Conservation (phyloP, 495 filamentous ascomycete species). For the Copromyces sp. region DNA sequence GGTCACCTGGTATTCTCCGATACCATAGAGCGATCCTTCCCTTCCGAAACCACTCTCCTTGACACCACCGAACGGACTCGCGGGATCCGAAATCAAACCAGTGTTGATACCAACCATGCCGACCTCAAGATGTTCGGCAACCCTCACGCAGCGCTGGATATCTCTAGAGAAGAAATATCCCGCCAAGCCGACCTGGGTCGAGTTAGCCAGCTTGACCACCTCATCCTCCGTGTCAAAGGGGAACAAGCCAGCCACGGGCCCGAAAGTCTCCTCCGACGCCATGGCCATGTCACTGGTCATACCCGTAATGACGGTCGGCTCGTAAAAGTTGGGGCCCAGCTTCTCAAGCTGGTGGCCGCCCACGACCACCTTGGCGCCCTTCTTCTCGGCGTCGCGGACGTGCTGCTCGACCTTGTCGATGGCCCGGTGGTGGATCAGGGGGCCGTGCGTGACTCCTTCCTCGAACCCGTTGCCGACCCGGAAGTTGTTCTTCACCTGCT, state of each 20-base stretch:
- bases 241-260: constrained; percentile 77
- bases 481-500: constrained; percentile 60
- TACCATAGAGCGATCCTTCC: constrained; percentile 85
- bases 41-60: constrained; percentile 89
- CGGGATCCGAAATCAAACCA: constrained; percentile 71
- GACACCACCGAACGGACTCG: constrained; percentile 82
- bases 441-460: constrained; percentile 64
- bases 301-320: constrained; percentile 70
- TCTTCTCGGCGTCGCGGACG: constrained; percentile 62
- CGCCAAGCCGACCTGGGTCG: constrained; percentile 67
- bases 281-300: constrained; percentile 75
- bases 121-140: constrained; percentile 77
- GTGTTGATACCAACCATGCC: constrained; percentile 89
- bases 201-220: constrained; percentile 69
- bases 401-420: constrained; percentile 68
- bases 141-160: constrained; percentile 57
- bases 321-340: constrained; percentile 65
- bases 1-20: constrained; percentile 76
- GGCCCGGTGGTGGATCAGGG: constrained; percentile 69
- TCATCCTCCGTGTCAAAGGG: constrained; percentile 75
- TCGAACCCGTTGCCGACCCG: constrained; percentile 69
- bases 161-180: constrained; percentile 83
- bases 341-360: constrained; percentile 59
- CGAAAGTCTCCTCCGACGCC: constrained; percentile 77
- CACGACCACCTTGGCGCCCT: constrained; percentile 60